These are phyloP conservation scores for Emiliania huxleyi DNA, from an alignment of 78 protist genomes.

Conservation along the genomic window DNA sequence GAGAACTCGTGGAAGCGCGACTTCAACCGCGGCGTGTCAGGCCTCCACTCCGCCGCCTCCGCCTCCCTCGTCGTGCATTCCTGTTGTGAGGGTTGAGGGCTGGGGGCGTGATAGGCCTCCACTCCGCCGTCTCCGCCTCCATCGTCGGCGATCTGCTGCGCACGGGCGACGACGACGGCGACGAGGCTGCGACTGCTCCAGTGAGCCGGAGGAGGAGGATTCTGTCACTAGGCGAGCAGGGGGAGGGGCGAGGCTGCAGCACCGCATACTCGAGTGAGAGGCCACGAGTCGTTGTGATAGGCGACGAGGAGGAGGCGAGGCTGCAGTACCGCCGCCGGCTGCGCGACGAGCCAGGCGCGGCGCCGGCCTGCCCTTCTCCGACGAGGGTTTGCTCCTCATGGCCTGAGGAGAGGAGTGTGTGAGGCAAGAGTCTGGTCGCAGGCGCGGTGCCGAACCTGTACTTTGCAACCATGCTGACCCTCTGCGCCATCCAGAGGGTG, in stretches of 20 bases:
- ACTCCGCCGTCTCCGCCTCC: neutral
- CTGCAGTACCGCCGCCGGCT: neutral
- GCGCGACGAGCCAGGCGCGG: constrained; percentile 4
- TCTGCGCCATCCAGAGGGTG: neutral
- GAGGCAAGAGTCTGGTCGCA: no score
- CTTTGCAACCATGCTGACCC: neutral
- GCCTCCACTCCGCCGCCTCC: neutral
- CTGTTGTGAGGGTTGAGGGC: no score
- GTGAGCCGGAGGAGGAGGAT: no score
- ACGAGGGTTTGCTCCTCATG: no score
- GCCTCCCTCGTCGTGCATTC: neutral
- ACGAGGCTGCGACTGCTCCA: no score
- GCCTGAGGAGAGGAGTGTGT: no score
- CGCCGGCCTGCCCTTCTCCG: no score
- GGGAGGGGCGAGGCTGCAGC: no score
- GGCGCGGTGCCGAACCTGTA: neutral
- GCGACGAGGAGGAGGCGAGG: neutral
- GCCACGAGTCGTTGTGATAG: no score
- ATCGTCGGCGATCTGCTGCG: neutral
- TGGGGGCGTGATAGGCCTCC: no score
- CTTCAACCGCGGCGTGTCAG: neutral
- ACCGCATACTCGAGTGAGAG: no score
- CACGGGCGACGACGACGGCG: neutral
- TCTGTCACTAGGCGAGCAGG: no score
- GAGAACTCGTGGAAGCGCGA: neutral